Percentiles rank a stretch among this genome's conserved stretches.
Conservation (phyloP, 352 stramenopile species). For the Phytophthora sp. region DNA sequence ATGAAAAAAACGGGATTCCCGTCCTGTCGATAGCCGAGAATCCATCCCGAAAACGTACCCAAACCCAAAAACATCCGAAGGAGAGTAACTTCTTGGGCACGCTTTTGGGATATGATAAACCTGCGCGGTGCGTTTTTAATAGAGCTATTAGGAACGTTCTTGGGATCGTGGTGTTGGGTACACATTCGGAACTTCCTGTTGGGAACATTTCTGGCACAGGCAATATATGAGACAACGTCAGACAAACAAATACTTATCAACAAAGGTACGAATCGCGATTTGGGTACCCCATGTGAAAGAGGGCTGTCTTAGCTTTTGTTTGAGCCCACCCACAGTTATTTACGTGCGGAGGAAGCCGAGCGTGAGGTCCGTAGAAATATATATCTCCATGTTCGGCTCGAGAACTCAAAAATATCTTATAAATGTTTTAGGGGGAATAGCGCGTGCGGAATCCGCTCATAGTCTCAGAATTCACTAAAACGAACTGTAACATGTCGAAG, state of each 20-base stretch:
- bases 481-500: neutral
- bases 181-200: too few relatives aligned
- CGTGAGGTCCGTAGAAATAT: neutral
- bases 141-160: too few relatives aligned
- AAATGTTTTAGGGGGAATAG: neutral
- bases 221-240: too few relatives aligned
- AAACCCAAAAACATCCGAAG: too few relatives aligned
- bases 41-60: too few relatives aligned
- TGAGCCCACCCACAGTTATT: neutral
- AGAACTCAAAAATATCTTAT: slow-evolving; percentile 1
- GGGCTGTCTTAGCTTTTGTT: neutral
- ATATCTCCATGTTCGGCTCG: neutral
- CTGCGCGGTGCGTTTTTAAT: too few relatives aligned
- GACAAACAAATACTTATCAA: slow-evolving; percentile 8
- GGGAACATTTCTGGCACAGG: too few relatives aligned
- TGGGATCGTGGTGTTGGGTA: too few relatives aligned
- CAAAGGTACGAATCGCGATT: slow-evolving; percentile 7
- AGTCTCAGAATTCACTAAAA: slow-evolving; percentile 1
- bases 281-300: neutral
- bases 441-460: neutral
- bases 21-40: too few relatives aligned
- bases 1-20: too few relatives aligned
- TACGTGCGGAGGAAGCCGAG: neutral
- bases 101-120: too few relatives aligned
- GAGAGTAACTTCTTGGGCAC: too few relatives aligned